These are phyloP conservation scores for Candida fluviatilis DNA, from an alignment of 805 yeast species.

Conservation along the genomic window DNA sequence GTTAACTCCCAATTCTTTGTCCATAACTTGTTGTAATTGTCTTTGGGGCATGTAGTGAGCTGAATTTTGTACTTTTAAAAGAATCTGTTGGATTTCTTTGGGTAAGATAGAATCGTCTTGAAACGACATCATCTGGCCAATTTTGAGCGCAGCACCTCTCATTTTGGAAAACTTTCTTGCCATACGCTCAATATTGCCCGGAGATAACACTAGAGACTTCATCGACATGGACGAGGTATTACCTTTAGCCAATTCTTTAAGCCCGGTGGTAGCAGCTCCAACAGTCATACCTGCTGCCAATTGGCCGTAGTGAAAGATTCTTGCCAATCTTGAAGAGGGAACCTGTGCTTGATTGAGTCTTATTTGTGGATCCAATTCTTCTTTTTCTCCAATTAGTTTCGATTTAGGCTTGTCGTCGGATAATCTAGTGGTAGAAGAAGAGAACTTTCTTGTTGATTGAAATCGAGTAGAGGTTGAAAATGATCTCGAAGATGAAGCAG, in stretches of 20 bases:
- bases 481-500: not conserved
- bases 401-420: not conserved
- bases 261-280: slow-evolving; percentile 75
- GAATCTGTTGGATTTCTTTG: slow-evolving; percentile 72
- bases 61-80: slow-evolving; percentile 83
- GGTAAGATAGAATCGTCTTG: slow-evolving; percentile 88
- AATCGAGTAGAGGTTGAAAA: not conserved
- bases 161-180: slow-evolving; percentile 85
- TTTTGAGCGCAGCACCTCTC: slow-evolving; percentile 98
- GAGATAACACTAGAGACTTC: slow-evolving; percentile 64
- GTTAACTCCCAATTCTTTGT: slow-evolving; percentile 64
- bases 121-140: slow-evolving; percentile 95
- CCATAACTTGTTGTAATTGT: slow-evolving; percentile 76
- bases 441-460: not conserved
- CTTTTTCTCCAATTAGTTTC: slow-evolving; percentile 16
- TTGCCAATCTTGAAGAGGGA: slow-evolving; percentile 81
- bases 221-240: slow-evolving; percentile 39
- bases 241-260: slow-evolving; percentile 62
- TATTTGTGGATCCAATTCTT: slow-evolving; percentile 23
- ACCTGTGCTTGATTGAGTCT: slow-evolving; percentile 65
- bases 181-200: slow-evolving; percentile 80
- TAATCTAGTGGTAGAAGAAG: not conserved
- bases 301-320: slow-evolving; percentile 89
- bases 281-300: slow-evolving; percentile 89
- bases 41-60: slow-evolving; percentile 97